Conservation (phyloP, 805 yeast genomes). For the Yarrowia osloensis region DNA sequence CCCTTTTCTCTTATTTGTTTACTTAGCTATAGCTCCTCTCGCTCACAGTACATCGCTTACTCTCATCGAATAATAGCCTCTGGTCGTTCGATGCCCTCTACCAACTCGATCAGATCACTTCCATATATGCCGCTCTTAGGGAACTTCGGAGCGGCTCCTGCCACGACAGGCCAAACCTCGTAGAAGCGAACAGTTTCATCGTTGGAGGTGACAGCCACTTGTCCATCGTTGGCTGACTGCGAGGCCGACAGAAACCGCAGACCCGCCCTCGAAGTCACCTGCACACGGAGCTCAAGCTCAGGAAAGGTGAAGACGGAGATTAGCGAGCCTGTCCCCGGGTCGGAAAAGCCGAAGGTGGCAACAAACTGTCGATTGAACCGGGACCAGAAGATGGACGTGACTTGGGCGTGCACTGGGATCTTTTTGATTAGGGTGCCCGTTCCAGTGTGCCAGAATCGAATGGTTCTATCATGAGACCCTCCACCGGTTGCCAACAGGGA, state of each 20-base stretch:
- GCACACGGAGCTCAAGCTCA: slow-evolving; percentile 50
- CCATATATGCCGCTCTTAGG: slow-evolving; percentile 29
- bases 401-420: slow-evolving; percentile 64
- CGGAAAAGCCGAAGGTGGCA: slow-evolving; percentile 82
- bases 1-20: not conserved
- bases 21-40: not conserved
- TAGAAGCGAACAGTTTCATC: slow-evolving; percentile 79
- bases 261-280: slow-evolving; percentile 54
- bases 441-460: slow-evolving; percentile 82
- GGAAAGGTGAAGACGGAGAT: slow-evolving; percentile 71
- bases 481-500: slow-evolving; percentile 86
- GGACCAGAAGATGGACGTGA: slow-evolving; percentile 82
- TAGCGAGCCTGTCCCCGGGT: slow-evolving; percentile 52
- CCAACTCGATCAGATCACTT: slow-evolving; percentile 29
- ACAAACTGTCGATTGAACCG: slow-evolving; percentile 59
- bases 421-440: slow-evolving; percentile 71
- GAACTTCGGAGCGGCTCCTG: slow-evolving; percentile 1
- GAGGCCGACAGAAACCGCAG: slow-evolving; percentile 68
- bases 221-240: slow-evolving; percentile 61
- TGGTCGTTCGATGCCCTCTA: slow-evolving; percentile 35
- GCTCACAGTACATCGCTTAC: not conserved
- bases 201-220: slow-evolving; percentile 72
- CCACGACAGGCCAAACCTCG: slow-evolving; percentile 58
- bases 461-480: slow-evolving; percentile 77
- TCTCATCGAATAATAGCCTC: slow-evolving; percentile 38